phyloP scores from a whole-genome alignment of 1,284 basidiomycete genomes.

The Pterula multifida region DNA sequence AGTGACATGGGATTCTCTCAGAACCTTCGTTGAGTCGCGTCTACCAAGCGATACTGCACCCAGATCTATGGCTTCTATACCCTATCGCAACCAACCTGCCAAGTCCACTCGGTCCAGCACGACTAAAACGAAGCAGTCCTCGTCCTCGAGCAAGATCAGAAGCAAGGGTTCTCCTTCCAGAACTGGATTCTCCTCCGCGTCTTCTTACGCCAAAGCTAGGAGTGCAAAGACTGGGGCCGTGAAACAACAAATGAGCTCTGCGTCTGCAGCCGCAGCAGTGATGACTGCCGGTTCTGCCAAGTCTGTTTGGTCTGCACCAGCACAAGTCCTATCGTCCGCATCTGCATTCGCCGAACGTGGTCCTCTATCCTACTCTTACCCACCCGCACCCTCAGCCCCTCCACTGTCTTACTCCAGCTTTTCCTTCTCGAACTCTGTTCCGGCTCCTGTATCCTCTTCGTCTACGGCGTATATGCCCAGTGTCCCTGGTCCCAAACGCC shows the following conservation, averaged over 20 bases:
- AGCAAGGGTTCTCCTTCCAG: background rate
- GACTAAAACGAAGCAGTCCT: conserved; percentile 16
- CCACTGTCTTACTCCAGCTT: background rate
- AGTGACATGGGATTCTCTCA: conserved; percentile 65
- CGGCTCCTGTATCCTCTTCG: background rate
- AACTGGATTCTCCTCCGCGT: background rate
- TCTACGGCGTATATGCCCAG: background rate
- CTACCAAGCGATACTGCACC: conserved; percentile 40
- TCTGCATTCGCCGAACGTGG: background rate
- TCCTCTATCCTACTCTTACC: background rate
- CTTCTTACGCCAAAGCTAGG: background rate
- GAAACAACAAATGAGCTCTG: background rate
- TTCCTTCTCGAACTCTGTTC: too few species aligned
- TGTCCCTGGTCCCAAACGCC: conserved; percentile 37
- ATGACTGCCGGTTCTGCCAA: background rate
- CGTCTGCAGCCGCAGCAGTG: background rate
- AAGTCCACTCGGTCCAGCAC: conserved; percentile 9
- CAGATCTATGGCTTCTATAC: conserved; percentile 11
- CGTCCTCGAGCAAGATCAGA: too few species aligned
- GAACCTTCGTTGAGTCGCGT: conserved; percentile 60
- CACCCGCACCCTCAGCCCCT: background rate
- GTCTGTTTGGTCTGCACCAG: background rate
- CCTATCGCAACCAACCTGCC: conserved; percentile 20
- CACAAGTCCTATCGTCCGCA: background rate
- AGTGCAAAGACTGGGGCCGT: background rate